Evolutionary conservation across 768 basidiomycete genomes (phyloP).

Genomic region (Flagelloscypha sp.): DNA sequence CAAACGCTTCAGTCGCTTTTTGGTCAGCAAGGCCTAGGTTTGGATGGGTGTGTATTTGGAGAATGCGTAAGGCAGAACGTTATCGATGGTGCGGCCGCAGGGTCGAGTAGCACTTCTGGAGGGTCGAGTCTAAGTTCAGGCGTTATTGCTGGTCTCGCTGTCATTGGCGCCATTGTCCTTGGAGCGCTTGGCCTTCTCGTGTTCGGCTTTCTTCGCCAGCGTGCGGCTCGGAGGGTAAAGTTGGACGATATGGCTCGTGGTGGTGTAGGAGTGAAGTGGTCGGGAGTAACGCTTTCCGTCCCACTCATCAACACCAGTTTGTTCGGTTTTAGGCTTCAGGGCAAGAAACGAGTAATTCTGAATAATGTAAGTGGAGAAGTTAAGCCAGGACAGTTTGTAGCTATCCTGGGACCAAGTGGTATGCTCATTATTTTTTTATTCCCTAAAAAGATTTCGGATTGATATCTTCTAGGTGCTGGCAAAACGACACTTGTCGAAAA

Average conservation of each 20-base stretch:
- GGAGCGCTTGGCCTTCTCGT: constrained; percentile 50
- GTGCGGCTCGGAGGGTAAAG: constrained; percentile 45
- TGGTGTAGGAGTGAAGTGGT: constrained; percentile 64
- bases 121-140: constrained; percentile 58
- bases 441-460: constrained; percentile 1
- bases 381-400: constrained; percentile 78
- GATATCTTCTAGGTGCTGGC: constrained; percentile 62
- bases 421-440: constrained; percentile 12
- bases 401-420: constrained; percentile 89
- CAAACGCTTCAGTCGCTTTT: constrained; percentile 57
- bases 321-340: too few relatives aligned
- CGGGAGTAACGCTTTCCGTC: constrained; percentile 58
- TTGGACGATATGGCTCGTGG: constrained; percentile 32
- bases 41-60: constrained; percentile 73
- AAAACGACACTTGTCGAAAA: constrained; percentile 90
- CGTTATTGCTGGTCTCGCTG: constrained; percentile 85
- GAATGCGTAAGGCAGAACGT: constrained; percentile 83
- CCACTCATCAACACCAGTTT: constrained; percentile 17
- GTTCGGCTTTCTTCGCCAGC: constrained; percentile 55
- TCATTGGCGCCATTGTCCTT: constrained; percentile 61
- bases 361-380: constrained; percentile 64
- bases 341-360: constrained; percentile 59
- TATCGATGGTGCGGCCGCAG: constrained; percentile 47
- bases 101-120: constrained; percentile 24
- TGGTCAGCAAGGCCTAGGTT: constrained; percentile 60